phyloP scores from a whole-genome alignment of 495 filamentous ascomycete species.

The Niebla homalea region DNA sequence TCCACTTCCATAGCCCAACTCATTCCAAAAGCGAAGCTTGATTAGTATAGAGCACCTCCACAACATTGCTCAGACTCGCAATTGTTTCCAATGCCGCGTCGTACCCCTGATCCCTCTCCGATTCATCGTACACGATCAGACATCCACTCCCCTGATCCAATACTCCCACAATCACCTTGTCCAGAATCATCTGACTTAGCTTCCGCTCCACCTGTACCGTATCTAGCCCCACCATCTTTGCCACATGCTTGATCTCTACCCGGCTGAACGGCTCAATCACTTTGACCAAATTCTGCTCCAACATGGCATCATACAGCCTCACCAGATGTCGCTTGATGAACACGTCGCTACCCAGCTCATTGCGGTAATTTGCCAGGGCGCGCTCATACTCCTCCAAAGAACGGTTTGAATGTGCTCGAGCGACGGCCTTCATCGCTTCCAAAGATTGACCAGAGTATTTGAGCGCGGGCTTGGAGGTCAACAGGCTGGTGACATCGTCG shows the following conservation, averaged over 20 bases:
- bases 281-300: conserved; percentile 98
- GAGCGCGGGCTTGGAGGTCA: conserved; percentile 87
- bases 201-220: conserved; percentile 96
- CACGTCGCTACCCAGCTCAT: conserved; percentile 78
- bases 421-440: conserved; percentile 98
- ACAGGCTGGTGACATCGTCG: conserved; percentile 86
- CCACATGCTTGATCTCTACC: conserved; percentile 92
- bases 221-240: conserved; percentile 92
- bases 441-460: conserved; percentile 90
- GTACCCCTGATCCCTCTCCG: conserved; percentile 81
- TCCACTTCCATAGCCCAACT: not conserved
- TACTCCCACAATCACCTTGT: conserved; percentile 96
- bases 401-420: conserved; percentile 84
- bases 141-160: conserved; percentile 96
- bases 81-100: conserved; percentile 90
- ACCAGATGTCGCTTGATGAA: conserved; percentile 94
- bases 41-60: conserved; percentile 94
- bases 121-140: conserved; percentile 93
- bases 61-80: conserved; percentile 92
- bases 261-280: conserved; percentile 97
- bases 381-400: conserved; percentile 93
- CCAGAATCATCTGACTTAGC: conserved; percentile 96
- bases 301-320: conserved; percentile 90
- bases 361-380: conserved; percentile 74
- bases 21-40: conserved; percentile 93